Base-by-base conservation (phyloP, 108 stramenopile species). In the Nitzschia putrida region DNA sequence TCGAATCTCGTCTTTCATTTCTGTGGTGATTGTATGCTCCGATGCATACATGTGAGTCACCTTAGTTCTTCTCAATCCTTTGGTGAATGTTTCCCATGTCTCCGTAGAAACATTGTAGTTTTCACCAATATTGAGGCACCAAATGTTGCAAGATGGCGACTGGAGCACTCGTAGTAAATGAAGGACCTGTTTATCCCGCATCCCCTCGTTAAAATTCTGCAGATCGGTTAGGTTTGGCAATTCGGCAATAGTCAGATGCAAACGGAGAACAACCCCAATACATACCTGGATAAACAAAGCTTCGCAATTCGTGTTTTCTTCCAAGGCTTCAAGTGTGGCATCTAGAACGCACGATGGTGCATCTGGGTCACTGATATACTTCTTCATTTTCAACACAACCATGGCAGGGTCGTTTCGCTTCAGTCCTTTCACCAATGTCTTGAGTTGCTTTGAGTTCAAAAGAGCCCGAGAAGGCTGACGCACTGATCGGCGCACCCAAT, bases 91-190 rank as follows among this genome's bases (percentile, higher is more conserved):
- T 18, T 83, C 80, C 96, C 96, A 97, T 18, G 90, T 88, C 49
- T 77, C 73, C 40, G 75, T 64, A 11, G 78, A 73, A 25, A 97
- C 88, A 34, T 95, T 89, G 76, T 97, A 97, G 11, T 85, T 92
- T 66, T 97, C 96, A n/a, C 96, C 96, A 43, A 95, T 83, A 67
- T 97, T 97, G 16, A 97, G 51, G 57, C 92, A 92, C 96, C 96
- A 97, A 51, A 94, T 95, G 25, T 82, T 85, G 74, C 91, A 91
- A 14, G 82, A 79, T 3, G 89, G 85, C 9, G 71, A 70, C 67
- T 95, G 88, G 26, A 97, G 68, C 12, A 97, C 83, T 61, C 77
- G 69, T 10, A 95, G 71, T 40, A 97, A 79, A 49, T 94, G 90
- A 29, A 90, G 71, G 52, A 97, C 83, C 69, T 97, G 96, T 18